phyloP scores from a whole-genome alignment of 495 filamentous ascomycete species.

The Pyronema omphalodes region DNA sequence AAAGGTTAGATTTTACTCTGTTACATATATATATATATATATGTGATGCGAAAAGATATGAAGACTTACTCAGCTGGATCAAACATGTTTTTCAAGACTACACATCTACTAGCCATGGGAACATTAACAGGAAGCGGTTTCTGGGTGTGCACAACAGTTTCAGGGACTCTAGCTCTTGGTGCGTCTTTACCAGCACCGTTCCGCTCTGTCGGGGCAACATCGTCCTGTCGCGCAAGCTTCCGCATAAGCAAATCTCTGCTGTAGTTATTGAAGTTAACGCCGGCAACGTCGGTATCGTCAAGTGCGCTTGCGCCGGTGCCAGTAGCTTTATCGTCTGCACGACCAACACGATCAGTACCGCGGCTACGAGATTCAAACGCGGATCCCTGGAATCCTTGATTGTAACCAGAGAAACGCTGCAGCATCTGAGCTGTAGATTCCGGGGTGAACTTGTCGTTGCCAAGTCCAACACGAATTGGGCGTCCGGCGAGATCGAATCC shows the following conservation, averaged over 20 bases:
- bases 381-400: constrained; percentile 76
- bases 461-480: constrained; percentile 94
- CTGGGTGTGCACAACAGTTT: constrained; percentile 61
- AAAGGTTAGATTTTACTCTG: background rate
- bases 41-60: background rate
- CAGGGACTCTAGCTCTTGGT: constrained; percentile 35
- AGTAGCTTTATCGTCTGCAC: constrained; percentile 74
- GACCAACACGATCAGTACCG: constrained; percentile 82
- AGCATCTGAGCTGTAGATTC: constrained; percentile 83
- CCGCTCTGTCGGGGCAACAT: constrained; percentile 39
- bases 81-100: constrained; percentile 91
- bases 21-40: no score
- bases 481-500: constrained; percentile 96
- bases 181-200: constrained; percentile 41
- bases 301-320: constrained; percentile 76
- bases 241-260: constrained; percentile 94
- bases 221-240: constrained; percentile 92
- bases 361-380: constrained; percentile 63
- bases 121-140: constrained; percentile 72
- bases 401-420: constrained; percentile 67
- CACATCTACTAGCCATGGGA: constrained; percentile 84
- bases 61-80: constrained; percentile 66
- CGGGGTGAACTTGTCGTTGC: constrained; percentile 99
- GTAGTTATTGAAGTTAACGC: constrained; percentile 98
- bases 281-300: constrained; percentile 94